Conservation (phyloP, 345 rosid genomes). For the Populus ilicifolia region DNA sequence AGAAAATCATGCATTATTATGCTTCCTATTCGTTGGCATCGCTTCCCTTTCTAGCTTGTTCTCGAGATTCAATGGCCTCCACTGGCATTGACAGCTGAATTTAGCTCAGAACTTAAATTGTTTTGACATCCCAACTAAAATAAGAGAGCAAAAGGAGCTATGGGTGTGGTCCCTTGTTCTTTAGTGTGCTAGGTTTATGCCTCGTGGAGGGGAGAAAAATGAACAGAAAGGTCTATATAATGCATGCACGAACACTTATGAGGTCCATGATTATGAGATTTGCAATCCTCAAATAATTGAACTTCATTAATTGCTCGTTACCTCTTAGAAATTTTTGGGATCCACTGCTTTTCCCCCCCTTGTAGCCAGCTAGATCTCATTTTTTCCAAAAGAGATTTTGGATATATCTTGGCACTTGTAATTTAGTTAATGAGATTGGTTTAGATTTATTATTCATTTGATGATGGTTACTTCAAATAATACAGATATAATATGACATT, state of each 20-base stretch:
- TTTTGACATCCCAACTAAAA: not conserved
- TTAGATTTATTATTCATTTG: no score
- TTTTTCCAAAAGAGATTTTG: no score
- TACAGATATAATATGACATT: no score
- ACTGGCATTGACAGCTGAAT: constrained; percentile 31
- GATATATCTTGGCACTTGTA: no score
- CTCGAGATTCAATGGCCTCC: constrained; percentile 16
- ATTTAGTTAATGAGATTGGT: no score
- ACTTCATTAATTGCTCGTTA: not conserved
- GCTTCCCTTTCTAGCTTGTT: constrained; percentile 7
- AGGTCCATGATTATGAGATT: no score
- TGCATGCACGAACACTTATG: not conserved
- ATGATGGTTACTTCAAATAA: no score
- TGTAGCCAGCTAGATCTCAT: no score
- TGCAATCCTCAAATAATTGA: not conserved
- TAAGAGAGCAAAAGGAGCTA: not conserved
- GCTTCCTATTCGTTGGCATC: constrained; percentile 13
- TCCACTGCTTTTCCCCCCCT: no score
- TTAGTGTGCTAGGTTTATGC: not conserved
- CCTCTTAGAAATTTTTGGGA: no score
- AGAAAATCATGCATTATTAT: not conserved
- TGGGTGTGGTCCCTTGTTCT: constrained; percentile 13
- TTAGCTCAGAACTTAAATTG: constrained; percentile 18
- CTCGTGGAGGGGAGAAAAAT: not conserved
- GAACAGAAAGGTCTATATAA: not conserved